Conservation (phyloP, 768 basidiomycete species). For the Termitomyces sp. region DNA sequence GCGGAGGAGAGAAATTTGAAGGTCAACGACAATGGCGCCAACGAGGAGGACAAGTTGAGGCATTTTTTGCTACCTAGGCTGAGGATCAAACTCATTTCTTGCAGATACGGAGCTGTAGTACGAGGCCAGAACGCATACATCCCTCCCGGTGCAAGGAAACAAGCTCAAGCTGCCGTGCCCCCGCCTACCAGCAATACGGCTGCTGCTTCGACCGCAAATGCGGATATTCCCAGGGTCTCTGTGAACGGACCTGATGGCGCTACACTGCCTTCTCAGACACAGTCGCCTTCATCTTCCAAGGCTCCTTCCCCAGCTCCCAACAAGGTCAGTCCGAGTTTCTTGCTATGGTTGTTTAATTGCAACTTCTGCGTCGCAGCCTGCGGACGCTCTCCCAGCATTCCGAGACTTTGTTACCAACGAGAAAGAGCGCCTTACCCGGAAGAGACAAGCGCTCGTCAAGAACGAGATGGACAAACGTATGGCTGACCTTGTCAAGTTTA, state of each 20-base stretch:
- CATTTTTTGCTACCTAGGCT: slow-evolving; percentile 10
- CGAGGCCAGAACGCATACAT: slow-evolving; percentile 89
- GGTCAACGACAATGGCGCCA: slow-evolving; percentile 67
- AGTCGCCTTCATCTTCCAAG: slow-evolving; percentile 47
- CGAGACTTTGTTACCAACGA: slow-evolving; percentile 91
- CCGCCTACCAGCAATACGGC: slow-evolving; percentile 26
- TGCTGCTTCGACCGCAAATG: slow-evolving; percentile 30
- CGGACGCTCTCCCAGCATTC: slow-evolving; percentile 81
- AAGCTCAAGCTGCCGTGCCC: slow-evolving; percentile 20
- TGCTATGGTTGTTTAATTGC: not conserved
- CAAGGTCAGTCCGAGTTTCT: slow-evolving; percentile 40
- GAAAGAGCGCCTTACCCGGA: slow-evolving; percentile 85
- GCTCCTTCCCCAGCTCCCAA: slow-evolving; percentile 63
- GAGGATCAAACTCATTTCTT: slow-evolving; percentile 11
- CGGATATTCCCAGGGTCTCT: slow-evolving; percentile 68
- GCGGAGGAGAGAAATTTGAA: slow-evolving; percentile 78
- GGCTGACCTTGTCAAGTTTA: slow-evolving; percentile 91
- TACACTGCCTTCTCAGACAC: slow-evolving; percentile 37
- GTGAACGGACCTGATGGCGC: slow-evolving; percentile 77
- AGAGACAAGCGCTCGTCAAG: slow-evolving; percentile 85
- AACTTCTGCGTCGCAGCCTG: slow-evolving; percentile 46
- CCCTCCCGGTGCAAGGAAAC: slow-evolving; percentile 83
- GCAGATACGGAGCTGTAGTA: slow-evolving; percentile 89
- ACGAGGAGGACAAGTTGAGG: slow-evolving; percentile 95
- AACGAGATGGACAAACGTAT: slow-evolving; percentile 93